A percentile compares a stretch with the other conserved stretches of the same genome.
phyloP scores from a whole-genome alignment of 345 rosid genomes.

The Aquilaria yunnanensis region DNA sequence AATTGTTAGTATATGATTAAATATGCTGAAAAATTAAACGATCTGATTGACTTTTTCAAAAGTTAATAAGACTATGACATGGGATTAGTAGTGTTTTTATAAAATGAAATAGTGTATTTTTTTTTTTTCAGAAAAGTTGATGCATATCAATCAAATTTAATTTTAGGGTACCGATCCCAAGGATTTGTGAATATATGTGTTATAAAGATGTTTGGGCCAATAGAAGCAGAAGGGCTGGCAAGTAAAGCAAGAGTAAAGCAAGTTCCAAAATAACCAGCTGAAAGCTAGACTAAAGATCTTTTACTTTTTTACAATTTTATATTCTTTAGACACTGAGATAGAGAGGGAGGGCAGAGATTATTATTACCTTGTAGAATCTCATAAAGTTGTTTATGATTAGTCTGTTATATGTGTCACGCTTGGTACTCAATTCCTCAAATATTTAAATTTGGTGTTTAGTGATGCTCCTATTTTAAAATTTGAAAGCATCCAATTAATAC shows the following conservation, averaged over 20 bases:
- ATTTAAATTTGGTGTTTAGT: too few species aligned
- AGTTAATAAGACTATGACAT: too few species aligned
- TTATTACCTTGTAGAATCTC: constrained; percentile 19
- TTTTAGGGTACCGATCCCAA: constrained; percentile 11
- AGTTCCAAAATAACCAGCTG: constrained; percentile 1
- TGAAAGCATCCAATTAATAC: background rate
- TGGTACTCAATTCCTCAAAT: constrained; percentile 1
- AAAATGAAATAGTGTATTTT: background rate
- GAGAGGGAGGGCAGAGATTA: background rate
- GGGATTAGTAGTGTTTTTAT: too few species aligned
- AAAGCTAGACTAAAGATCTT: constrained; percentile 11
- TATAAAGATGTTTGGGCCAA: constrained; percentile 9
- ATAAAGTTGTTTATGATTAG: constrained; percentile 19
- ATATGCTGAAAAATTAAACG: too few species aligned
- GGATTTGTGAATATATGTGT: constrained; percentile 6
- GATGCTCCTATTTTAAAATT: background rate
- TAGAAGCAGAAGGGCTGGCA: constrained; percentile 11
- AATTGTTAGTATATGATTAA: too few species aligned
- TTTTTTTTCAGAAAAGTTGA: constrained; percentile 15
- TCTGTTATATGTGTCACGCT: constrained; percentile 9
- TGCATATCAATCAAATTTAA: background rate
- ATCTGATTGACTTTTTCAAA: too few species aligned
- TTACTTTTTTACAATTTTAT: constrained; percentile 14
- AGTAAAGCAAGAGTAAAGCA: constrained; percentile 15
- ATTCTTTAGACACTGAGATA: constrained; percentile 12